Base-by-base conservation (phyloP, 108 stramenopile species). In the Discostella stelligeroides region DNA sequence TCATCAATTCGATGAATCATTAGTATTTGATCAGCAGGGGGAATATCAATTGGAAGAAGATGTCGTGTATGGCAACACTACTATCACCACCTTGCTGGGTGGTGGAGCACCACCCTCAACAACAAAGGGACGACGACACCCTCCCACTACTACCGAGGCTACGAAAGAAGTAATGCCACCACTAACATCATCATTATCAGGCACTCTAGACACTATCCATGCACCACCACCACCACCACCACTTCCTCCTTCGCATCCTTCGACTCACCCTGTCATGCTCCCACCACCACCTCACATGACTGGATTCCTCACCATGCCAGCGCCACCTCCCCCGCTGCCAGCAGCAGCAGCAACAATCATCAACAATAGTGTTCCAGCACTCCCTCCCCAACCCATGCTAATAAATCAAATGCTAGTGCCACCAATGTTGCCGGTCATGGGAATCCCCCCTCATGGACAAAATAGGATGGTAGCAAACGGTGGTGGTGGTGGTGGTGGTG, bases 31-130 rank as follows among this genome's bases (percentile, higher is more conserved):
- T 0, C 70, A 65, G n/a, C 72, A 80, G n/a, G 79, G 70, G 20
- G 79, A 80, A 12, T 72, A 79, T 58, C n/a, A n/a, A 15, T 38
- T 59, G 15, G 61, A 80, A 18, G 66, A 80, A 27, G 63, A 80
- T 34, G 62, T 69, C 39, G 25, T 63, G 37, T 66, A 42, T 49
- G 38, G 27, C 15, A 55, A 62, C 53, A 39, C 17, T 30, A 64
- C 63, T 38, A 62, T 72, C 38, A 63, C 57, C 55, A 62, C 72
- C 0, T 63, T 72, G 20, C 46, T 72, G 43, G 72, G 72, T 1
- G 72, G n/a, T n/a, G n/a, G n/a, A n/a, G n/a, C n/a, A n/a, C n/a
- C n/a, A n/a, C n/a, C 72, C 12, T 63, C 72, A 11, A 62, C 39
- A 17, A 60, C 67, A 30, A 59, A 55, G 25, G 28, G 17, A 12